Percentiles rank a stretch among this genome's conserved stretches.
Evolutionary conservation across 2,329 filamentous ascomycete species (phyloP).

Genomic region (Diplodia seriata): DNA sequence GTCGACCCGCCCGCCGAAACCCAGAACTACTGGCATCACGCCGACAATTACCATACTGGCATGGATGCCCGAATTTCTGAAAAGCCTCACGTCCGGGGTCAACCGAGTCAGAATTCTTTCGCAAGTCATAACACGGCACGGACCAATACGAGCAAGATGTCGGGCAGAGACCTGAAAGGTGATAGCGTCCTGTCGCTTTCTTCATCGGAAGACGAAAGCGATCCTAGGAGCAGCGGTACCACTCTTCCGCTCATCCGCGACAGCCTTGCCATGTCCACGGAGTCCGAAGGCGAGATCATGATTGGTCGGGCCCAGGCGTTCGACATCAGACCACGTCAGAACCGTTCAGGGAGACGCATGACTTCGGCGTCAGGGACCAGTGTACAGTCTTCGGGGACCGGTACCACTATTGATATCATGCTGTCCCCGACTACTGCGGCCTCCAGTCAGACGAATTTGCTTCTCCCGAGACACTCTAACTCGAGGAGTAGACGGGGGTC

Average conservation of each 20-base stretch:
- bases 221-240: slow-evolving; percentile 28
- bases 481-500: slow-evolving; percentile 37
- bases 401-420: slow-evolving; percentile 50
- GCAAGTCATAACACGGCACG: slow-evolving; percentile 3
- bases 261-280: slow-evolving; percentile 40
- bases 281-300: slow-evolving; percentile 44
- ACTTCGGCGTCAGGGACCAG: slow-evolving; percentile 41
- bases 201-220: slow-evolving; percentile 46
- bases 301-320: slow-evolving; percentile 49
- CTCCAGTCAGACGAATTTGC: slow-evolving; percentile 37
- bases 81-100: slow-evolving; percentile 11
- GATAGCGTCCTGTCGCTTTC: slow-evolving; percentile 50
- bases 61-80: background rate
- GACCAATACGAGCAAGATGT: slow-evolving; percentile 21
- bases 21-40: background rate
- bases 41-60: background rate
- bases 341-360: slow-evolving; percentile 20
- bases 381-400: slow-evolving; percentile 44
- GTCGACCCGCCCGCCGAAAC: background rate
- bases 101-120: slow-evolving; percentile 18
- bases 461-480: slow-evolving; percentile 35
- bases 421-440: slow-evolving; percentile 40
- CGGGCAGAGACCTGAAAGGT: slow-evolving; percentile 45
- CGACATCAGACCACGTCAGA: slow-evolving; percentile 41
- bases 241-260: slow-evolving; percentile 40